phyloP scores from a whole-genome alignment of 768 basidiomycete species.

The Symmetrospora coprosmae region DNA sequence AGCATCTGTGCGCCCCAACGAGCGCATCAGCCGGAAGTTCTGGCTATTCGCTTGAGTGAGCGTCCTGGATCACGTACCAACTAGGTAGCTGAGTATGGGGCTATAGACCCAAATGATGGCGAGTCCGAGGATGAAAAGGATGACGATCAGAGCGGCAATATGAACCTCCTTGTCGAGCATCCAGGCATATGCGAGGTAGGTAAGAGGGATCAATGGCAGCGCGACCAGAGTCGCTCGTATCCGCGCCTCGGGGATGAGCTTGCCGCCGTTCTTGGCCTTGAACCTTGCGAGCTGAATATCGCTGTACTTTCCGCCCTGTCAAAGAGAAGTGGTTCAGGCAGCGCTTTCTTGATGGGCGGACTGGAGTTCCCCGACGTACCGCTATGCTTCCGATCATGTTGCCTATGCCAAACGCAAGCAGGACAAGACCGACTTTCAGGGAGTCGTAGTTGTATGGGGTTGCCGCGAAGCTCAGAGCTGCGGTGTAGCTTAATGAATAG shows the following conservation, averaged over 20 bases:
- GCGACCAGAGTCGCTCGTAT: conserved; percentile 1
- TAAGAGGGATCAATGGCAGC: conserved; percentile 11
- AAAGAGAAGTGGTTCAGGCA: too few relatives aligned
- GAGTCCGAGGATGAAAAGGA: conserved; percentile 60
- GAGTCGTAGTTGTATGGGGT: conserved; percentile 53
- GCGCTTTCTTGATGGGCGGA: too few relatives aligned
- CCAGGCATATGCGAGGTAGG: conserved; percentile 46
- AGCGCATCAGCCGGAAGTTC: too few relatives aligned
- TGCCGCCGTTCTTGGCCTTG: conserved; percentile 42
- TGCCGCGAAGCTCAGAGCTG: conserved; percentile 52
- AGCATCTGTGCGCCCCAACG: too few relatives aligned
- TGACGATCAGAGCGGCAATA: conserved; percentile 55
- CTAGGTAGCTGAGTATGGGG: conserved; percentile 63
- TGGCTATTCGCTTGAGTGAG: too few relatives aligned
- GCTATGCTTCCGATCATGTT: conserved; percentile 20
- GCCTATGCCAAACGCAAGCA: conserved; percentile 40
- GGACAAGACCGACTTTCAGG: conserved; percentile 58
- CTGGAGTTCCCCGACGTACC: too few relatives aligned
- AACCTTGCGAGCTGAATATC: conserved; percentile 43
- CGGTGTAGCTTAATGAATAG: conserved; percentile 60
- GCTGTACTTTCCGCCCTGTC: conserved; percentile 48
- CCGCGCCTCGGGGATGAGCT: conserved; percentile 51
- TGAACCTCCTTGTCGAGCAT: conserved; percentile 50
- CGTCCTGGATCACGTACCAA: too few relatives aligned
- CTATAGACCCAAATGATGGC: conserved; percentile 49